These are phyloP conservation scores for Sporothrix mexicana DNA, from an alignment of 2,329 filamentous ascomycete genomes.

Conservation along the genomic window DNA sequence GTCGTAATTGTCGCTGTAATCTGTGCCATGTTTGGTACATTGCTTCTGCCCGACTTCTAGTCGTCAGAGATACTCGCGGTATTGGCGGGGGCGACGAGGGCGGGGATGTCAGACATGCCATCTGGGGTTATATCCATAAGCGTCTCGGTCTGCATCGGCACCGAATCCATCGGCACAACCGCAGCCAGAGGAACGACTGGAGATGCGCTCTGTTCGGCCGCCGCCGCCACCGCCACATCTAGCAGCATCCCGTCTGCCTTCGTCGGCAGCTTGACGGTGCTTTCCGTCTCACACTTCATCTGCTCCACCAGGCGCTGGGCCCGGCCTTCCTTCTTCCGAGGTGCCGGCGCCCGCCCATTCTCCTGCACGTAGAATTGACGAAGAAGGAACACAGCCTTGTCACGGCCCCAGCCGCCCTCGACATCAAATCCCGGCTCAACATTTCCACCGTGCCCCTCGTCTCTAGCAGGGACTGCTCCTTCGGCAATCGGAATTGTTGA, in stretches of 20 bases:
- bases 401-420: conserved; percentile 83
- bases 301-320: conserved; percentile 60
- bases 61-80: conserved; percentile 30
- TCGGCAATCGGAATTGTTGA: conserved; percentile 40
- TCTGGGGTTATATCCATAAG: background rate
- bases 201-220: conserved; percentile 19
- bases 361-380: conserved; percentile 97
- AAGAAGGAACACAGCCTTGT: conserved; percentile 91
- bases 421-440: conserved; percentile 81
- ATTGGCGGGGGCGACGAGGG: background rate
- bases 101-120: background rate
- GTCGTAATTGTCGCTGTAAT: background rate
- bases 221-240: background rate
- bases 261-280: conserved; percentile 35
- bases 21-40: background rate
- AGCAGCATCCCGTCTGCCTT: conserved; percentile 28
- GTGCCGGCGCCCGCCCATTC: conserved; percentile 77
- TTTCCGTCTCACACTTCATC: conserved; percentile 52
- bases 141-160: background rate
- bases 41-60: conserved; percentile 32
- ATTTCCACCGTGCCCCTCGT: conserved; percentile 64
- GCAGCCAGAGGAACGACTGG: background rate
- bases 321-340: conserved; percentile 61
- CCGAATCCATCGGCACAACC: background rate
- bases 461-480: conserved; percentile 39